These are phyloP conservation scores for Candida lessepsii DNA, from an alignment of 805 yeast species.

Conservation along the genomic window DNA sequence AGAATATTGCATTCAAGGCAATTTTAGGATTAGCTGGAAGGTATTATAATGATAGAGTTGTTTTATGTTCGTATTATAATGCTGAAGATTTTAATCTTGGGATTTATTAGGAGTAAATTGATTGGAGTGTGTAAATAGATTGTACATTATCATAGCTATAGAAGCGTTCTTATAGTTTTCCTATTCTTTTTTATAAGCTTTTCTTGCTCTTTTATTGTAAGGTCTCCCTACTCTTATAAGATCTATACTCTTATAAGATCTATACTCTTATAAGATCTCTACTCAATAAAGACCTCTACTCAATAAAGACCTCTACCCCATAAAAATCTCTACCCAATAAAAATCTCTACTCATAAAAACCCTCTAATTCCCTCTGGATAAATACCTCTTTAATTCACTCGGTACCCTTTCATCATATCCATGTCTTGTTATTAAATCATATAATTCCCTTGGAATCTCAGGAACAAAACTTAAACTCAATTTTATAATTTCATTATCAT, in stretches of 20 bases:
- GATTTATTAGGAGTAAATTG: conserved; percentile 18
- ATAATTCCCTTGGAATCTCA: conserved; percentile 64
- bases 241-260: too few relatives aligned
- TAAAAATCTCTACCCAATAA: too few relatives aligned
- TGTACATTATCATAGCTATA: background rate
- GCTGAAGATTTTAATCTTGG: conserved; percentile 56
- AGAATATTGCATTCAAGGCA: conserved; percentile 55
- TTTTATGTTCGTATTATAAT: conserved; percentile 61
- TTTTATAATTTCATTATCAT: conserved; percentile 73
- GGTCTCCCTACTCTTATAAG: too few relatives aligned
- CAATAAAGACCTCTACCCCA: too few relatives aligned
- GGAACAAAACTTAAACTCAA: conserved; percentile 78
- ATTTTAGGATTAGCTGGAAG: conserved; percentile 62
- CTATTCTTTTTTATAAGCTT: too few relatives aligned
- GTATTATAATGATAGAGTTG: conserved; percentile 63
- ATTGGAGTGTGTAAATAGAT: background rate
- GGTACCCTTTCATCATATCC: conserved; percentile 52
- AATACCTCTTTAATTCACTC: conserved; percentile 26
- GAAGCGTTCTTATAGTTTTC: too few relatives aligned
- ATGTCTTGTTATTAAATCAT: conserved; percentile 62
- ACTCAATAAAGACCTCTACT: too few relatives aligned
- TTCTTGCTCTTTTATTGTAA: too few relatives aligned
- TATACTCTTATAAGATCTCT: too few relatives aligned
- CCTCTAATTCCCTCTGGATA: conserved; percentile 1
- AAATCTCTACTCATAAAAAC: conserved; percentile 5